These are phyloP conservation scores for Verbena officinalis DNA, from an alignment of 257 asterid genomes.

Conservation along the genomic window DNA sequence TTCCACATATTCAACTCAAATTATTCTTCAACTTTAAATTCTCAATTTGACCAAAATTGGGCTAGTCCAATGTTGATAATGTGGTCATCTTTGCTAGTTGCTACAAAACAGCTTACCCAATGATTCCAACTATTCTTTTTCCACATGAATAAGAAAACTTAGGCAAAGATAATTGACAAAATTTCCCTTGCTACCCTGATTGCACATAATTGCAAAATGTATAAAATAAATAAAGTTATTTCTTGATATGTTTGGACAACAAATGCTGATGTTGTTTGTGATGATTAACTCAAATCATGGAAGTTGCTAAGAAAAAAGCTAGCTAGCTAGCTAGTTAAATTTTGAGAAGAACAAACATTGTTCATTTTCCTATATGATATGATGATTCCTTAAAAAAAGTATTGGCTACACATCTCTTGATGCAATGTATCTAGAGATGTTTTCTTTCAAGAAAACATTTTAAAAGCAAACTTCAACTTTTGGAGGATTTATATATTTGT, in stretches of 20 bases:
- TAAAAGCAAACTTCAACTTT: not conserved
- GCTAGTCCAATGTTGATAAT: not conserved
- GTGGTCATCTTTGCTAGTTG: not conserved
- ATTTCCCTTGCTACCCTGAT: no score
- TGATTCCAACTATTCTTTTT: not conserved
- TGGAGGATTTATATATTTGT: not conserved
- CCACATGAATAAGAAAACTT: not conserved
- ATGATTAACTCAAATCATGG: constrained; percentile 2
- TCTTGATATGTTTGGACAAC: not conserved
- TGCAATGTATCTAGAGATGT: constrained; percentile 38
- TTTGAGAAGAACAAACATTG: constrained; percentile 26
- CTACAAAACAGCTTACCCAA: not conserved
- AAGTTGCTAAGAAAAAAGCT: not conserved
- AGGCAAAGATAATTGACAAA: not conserved
- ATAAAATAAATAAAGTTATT: not conserved
- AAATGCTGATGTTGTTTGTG: constrained; percentile 12
- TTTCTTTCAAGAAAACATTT: not conserved
- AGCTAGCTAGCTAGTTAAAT: not conserved
- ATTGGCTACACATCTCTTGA: constrained; percentile 5
- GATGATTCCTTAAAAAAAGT: constrained; percentile 15
- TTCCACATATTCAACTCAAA: no score
- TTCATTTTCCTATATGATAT: constrained; percentile 18
- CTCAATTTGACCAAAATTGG: not conserved
- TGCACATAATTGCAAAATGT: no score
- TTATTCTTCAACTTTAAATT: no score